Conservation (phyloP, 2,329 filamentous ascomycete genomes). For the Alternaria viburni region DNA sequence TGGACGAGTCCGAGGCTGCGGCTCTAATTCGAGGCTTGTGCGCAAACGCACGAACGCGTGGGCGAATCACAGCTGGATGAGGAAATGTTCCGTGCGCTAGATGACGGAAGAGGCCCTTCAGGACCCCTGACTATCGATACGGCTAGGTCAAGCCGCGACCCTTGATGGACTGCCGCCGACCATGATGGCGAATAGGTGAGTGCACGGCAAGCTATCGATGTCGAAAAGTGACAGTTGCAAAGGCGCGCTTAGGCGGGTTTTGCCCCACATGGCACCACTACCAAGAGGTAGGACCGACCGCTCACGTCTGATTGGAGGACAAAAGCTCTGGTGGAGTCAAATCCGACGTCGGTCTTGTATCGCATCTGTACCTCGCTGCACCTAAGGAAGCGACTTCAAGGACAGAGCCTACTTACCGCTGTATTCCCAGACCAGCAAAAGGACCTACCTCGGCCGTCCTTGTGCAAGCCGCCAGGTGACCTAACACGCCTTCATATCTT, state of each 20-base stretch:
- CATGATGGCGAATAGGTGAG: not conserved
- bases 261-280: not conserved
- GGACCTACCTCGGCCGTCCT: not conserved
- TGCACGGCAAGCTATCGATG: not conserved
- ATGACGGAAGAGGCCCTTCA: not conserved
- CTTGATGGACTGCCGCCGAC: not conserved
- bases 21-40: not conserved
- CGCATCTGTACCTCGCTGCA: constrained; percentile 6
- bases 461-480: not conserved
- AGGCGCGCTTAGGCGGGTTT: constrained; percentile 6
- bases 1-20: not conserved
- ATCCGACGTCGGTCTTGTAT: constrained; percentile 13
- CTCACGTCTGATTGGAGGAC: not conserved
- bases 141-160: not conserved
- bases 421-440: not conserved
- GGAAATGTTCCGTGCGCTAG: not conserved
- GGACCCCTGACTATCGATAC: not conserved
- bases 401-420: not conserved
- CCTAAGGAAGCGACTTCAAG: not conserved
- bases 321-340: not conserved
- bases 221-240: not conserved
- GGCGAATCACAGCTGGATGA: not conserved
- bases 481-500: not conserved
- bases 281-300: not conserved
- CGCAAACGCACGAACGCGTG: not conserved